These are phyloP conservation scores for Metarhizium sp. DNA, from an alignment of 2,329 filamentous ascomycete genomes.

Conservation along the genomic window DNA sequence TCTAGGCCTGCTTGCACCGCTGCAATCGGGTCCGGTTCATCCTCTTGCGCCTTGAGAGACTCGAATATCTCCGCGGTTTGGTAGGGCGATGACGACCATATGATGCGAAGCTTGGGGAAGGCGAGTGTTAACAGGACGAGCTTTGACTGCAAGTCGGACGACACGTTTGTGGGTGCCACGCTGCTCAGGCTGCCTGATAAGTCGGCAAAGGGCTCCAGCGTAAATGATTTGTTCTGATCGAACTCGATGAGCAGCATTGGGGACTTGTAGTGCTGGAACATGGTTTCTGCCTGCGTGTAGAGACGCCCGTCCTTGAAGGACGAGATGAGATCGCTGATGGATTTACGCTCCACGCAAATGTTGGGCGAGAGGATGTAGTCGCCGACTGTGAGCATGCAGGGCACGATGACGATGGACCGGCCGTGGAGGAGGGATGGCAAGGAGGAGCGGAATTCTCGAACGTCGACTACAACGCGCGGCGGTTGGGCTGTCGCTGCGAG, in stretches of 20 bases:
- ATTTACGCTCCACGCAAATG: slow-evolving; percentile 93
- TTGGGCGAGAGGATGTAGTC: slow-evolving; percentile 90
- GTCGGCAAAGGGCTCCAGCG: slow-evolving; percentile 72
- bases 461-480: slow-evolving; percentile 86
- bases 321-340: slow-evolving; percentile 78
- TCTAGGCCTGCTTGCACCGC: slow-evolving; percentile 75
- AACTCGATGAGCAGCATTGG: slow-evolving; percentile 96
- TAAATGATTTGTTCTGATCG: slow-evolving; percentile 94
- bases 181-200: slow-evolving; percentile 51
- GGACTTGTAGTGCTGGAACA: slow-evolving; percentile 85
- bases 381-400: slow-evolving; percentile 91
- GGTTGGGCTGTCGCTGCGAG: slow-evolving; percentile 76
- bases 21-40: slow-evolving; percentile 81
- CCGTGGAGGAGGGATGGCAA: slow-evolving; percentile 87
- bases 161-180: slow-evolving; percentile 46
- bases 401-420: slow-evolving; percentile 77
- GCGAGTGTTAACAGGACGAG: slow-evolving; percentile 86
- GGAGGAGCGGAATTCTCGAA: slow-evolving; percentile 90
- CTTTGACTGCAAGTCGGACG: slow-evolving; percentile 79
- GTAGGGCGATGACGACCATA: slow-evolving; percentile 89
- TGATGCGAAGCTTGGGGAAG: slow-evolving; percentile 80
- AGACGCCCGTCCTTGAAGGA: slow-evolving; percentile 88
- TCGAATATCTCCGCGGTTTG: slow-evolving; percentile 97
- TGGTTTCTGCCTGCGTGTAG: slow-evolving; percentile 85
- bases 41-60: slow-evolving; percentile 78